Base-by-base conservation (phyloP, 2,329 filamentous ascomycete genomes). In the Penicillium janthinellum region DNA sequence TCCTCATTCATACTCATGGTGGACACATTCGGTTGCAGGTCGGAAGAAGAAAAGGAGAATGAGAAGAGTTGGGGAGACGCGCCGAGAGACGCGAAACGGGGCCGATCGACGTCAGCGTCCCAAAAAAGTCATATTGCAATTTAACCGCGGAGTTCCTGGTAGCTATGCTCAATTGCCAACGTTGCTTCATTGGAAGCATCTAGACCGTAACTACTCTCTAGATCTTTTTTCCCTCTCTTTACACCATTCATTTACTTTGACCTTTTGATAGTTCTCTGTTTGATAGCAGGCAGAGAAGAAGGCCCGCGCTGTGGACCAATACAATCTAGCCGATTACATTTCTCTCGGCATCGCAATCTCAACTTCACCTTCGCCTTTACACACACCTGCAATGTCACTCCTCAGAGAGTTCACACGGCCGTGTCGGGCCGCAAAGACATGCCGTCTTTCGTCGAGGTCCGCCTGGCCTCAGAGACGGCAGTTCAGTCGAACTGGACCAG, bases 31-130 rank as follows among this genome's bases (percentile, higher is more conserved):
- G 49, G 37, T 62, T 1, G 17, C 38, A 49, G 8, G 54, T 28
- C 52, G 51, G 54, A 5, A 34, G 31, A 49, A 41, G 8, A 37
- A 28, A 48, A 42, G 57, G 38, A 47, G 41, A 44, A 59, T 50
- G 53, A 37, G 52, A n/a, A 53, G 50, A 44, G 34, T n/a, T 54
- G n/a, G 58, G 64, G 44, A 74, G 74, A 75, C 73, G 73, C 73
- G 73, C 70, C 68, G 66, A 58, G 61, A 66, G 65, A 73, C 73
- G 72, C 69, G 71, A 67, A 65, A 61, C 57, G 54, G 56, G 52
- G 64, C 64, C 64, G 68, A 55, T 65, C 71, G 68, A 74, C 71
- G 67, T 70, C 67, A 72, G 67, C 63, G 60, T 65, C 67, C 53
- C 41, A 60, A 54, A 64, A 64, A 63, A 59, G 60, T 45, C 39